Evolutionary conservation across 1,284 basidiomycete species (phyloP).

Genomic region (Malassezia restricta): DNA sequence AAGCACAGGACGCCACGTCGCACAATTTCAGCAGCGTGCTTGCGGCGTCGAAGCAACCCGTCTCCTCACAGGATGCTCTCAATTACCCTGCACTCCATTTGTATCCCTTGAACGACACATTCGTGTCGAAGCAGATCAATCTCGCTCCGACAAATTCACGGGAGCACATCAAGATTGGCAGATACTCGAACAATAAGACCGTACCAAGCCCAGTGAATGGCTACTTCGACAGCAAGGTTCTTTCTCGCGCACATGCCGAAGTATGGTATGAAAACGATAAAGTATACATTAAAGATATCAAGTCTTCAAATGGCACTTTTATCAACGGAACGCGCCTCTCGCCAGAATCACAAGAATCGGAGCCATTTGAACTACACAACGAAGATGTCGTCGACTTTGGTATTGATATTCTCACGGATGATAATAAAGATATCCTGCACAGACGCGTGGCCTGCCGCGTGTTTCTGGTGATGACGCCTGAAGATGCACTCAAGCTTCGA

Average conservation of each 20-base stretch:
- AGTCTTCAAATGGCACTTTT: conserved; percentile 95
- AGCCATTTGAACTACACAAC: conserved; percentile 82
- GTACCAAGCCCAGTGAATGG: conserved; percentile 87
- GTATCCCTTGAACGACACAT: conserved; percentile 90
- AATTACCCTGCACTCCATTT: conserved; percentile 50
- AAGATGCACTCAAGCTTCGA: conserved; percentile 55
- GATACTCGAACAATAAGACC: conserved; percentile 93
- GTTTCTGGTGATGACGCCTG: conserved; percentile 71
- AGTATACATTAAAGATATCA: conserved; percentile 85
- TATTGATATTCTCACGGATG: conserved; percentile 96
- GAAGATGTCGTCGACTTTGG: conserved; percentile 95
- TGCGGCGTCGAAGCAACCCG: neutral
- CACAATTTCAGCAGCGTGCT: no score
- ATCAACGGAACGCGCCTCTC: conserved; percentile 90
- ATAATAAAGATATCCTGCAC: conserved; percentile 94
- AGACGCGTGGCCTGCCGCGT: conserved; percentile 95
- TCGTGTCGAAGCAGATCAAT: conserved; percentile 87
- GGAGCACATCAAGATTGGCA: conserved; percentile 73
- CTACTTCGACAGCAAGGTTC: conserved; percentile 92
- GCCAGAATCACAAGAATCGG: conserved; percentile 77
- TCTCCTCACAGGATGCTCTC: conserved; percentile 16
- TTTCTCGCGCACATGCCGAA: conserved; percentile 90
- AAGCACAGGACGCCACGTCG: no score
- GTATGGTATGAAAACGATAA: conserved; percentile 77
- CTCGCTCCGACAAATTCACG: conserved; percentile 53